Conservation (phyloP, 2,329 filamentous ascomycete genomes). For the Epichloe hybrida region DNA sequence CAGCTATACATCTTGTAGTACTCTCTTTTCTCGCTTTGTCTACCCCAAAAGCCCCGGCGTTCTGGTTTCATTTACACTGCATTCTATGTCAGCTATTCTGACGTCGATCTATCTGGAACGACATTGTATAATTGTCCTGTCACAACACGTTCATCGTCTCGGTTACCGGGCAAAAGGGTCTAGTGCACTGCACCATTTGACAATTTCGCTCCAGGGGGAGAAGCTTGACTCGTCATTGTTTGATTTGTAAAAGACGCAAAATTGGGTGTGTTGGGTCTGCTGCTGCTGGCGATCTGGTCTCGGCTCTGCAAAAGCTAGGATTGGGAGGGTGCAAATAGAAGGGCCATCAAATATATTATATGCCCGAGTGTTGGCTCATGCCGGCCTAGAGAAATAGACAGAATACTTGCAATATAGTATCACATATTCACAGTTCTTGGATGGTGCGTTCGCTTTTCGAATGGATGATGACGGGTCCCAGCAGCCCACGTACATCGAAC, state of each 20-base stretch:
- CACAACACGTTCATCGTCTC: background rate
- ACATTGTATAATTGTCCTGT: background rate
- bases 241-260: background rate
- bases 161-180: background rate
- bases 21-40: background rate
- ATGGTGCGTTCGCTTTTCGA: constrained; percentile 30
- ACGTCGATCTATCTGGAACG: background rate
- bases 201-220: background rate
- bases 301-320: background rate
- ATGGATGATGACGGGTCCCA: constrained; percentile 54
- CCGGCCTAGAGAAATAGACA: background rate
- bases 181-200: background rate
- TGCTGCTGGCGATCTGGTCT: background rate
- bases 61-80: background rate
- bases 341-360: background rate
- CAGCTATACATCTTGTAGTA: background rate
- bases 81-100: background rate
- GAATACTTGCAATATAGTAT: constrained; percentile 1
- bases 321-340: background rate
- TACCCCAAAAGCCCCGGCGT: background rate
- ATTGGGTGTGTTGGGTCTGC: background rate
- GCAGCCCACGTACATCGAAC: constrained; percentile 50
- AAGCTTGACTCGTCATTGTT: background rate
- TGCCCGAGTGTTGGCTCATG: background rate
- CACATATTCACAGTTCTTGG: constrained; percentile 6